Evolutionary conservation across 2,329 filamentous ascomycete genomes (phyloP), one percentile per base, ranked within the genome.

Genomic region (Pseudocercospora musae): DNA sequence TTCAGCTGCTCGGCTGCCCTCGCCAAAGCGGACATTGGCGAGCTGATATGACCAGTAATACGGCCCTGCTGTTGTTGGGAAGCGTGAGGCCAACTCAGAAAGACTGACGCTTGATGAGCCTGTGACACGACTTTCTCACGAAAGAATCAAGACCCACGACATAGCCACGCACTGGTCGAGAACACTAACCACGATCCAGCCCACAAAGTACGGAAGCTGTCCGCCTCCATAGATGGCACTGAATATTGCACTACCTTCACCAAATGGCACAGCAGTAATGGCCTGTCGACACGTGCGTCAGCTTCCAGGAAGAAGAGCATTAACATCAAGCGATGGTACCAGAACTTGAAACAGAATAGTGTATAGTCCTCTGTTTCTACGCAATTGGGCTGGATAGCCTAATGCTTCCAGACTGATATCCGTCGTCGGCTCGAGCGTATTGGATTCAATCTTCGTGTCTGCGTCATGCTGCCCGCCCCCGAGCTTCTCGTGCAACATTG

Each of bases 181-280:
- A 57, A 84, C 68, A 11, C 86, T 88, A 40, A 91, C 86, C 46
- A 80, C 78, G 37, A 90, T 78, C 87, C 88, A 90, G 49, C 87
- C 89, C 85, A 88, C 88, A 72, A 91, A 87, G 71, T 91, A 86
- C 70, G 85, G 84, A 62, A 86, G 84, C 11, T 88, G 87, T 0
- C 88, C 88, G 60, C 88, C 88, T 64, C 85, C 85, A 65, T 85
- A 78, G 53, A 90, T 79, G 56, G 78, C 78, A 29, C 70, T 77
- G 57, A 79, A 70, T 8, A 79, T 64, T 9, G 87, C 89, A 1
- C 87, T 90, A 8, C 78, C 77, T 60, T 79, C 77, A 7, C 82
- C 85, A 63, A 81, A 87, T 5, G 83, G 84, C 52, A 87, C 84
- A 20, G 85, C 84, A 29, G 85, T 84, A 31, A 87, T 87, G 20